Evolutionary conservation across 2,329 filamentous ascomycete species (phyloP), one percentile per base, ranked within the genome.

Genomic region (Sporothrix inflata): DNA sequence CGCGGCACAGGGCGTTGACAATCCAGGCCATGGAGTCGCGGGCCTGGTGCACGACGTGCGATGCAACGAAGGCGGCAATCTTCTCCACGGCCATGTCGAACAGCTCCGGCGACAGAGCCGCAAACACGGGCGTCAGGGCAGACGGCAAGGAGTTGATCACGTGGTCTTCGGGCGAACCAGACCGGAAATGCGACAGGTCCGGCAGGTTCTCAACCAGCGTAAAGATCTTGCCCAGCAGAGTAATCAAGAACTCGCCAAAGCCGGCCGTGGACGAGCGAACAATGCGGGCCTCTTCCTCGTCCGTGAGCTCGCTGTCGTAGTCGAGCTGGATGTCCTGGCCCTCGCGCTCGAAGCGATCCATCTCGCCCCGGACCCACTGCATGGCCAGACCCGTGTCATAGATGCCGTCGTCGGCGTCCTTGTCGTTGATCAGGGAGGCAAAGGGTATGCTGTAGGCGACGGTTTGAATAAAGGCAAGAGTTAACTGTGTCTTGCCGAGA

Each of bases 21-120:
- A 98, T 98, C 87, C 97, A 99, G 1, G 97, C 96, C 92, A 99
- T 98, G 8, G 96, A 95, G 84, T 99, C 96, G 75, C 95, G 87
- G 70, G 96, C 95, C 82, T 98, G 96, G 77, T 99, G 94, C 21
- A 99, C 95, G 66, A 99, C 96, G 82, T 98, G 96, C 75, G 93
- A 93, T 1, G 92, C 91, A 34, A 98, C 92, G 80, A 99, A 99
- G 42, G 93, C 89, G 2, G 94, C 92, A 76, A 99, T 90, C 84
- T 98, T 98, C 73, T 97, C 92, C 68, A 99, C 83, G 0, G 93
- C 94, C 79, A 96, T 88, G 78, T 98, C 96, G 78, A 97, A 99
- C 12, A 98, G 88, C 78, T 98, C 94, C 0, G 95, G 93, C 0
- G 96, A 98, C 30, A 99, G 84, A 0, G 94, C 93, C 0, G 95